Conservation (phyloP, 257 asterid species). For the Jasminum sambac region DNA sequence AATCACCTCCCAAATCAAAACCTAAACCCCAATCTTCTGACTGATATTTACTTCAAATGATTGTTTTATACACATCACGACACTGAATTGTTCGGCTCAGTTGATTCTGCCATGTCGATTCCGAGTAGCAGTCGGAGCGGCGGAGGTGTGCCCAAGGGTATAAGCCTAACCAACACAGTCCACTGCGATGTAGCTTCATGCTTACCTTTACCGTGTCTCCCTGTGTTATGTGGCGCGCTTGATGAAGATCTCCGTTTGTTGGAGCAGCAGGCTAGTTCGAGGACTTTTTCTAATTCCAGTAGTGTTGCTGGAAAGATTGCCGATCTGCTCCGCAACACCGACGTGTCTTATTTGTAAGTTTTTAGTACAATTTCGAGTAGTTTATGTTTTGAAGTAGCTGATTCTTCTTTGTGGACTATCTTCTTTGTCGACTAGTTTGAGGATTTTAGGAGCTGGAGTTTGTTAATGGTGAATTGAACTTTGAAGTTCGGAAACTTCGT, state of each 20-base stretch:
- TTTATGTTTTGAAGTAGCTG: slow-evolving; percentile 5
- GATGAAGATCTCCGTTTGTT: slow-evolving; percentile 74
- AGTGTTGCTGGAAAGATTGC: slow-evolving; percentile 71
- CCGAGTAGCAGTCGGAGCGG: slow-evolving; percentile 33
- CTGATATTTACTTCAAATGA: slow-evolving; percentile 11
- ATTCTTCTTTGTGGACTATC: slow-evolving; percentile 18
- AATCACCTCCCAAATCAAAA: slow-evolving; percentile 27
- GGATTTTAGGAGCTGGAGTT: slow-evolving; percentile 26
- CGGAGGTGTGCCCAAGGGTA: slow-evolving; percentile 61
- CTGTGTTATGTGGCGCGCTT: slow-evolving; percentile 87
- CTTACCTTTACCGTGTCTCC: slow-evolving; percentile 90
- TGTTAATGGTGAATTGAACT: slow-evolving; percentile 2
- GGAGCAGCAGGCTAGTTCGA: slow-evolving; percentile 47
- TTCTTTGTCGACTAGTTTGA: neutral
- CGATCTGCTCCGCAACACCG: slow-evolving; percentile 74
- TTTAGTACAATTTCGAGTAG: slow-evolving; percentile 10
- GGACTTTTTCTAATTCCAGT: slow-evolving; percentile 44
- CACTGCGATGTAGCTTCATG: slow-evolving; percentile 85
- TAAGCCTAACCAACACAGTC: slow-evolving; percentile 75
- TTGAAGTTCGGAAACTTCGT: slow-evolving; percentile 9
- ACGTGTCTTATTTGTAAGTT: slow-evolving; percentile 89
- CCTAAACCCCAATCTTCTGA: slow-evolving; percentile 27
- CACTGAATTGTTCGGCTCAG: slow-evolving; percentile 21
- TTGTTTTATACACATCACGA: neutral
- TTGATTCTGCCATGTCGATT: slow-evolving; percentile 46